Conservation (phyloP, 352 stramenopile genomes). For the Globisporangium recalcitrans region DNA sequence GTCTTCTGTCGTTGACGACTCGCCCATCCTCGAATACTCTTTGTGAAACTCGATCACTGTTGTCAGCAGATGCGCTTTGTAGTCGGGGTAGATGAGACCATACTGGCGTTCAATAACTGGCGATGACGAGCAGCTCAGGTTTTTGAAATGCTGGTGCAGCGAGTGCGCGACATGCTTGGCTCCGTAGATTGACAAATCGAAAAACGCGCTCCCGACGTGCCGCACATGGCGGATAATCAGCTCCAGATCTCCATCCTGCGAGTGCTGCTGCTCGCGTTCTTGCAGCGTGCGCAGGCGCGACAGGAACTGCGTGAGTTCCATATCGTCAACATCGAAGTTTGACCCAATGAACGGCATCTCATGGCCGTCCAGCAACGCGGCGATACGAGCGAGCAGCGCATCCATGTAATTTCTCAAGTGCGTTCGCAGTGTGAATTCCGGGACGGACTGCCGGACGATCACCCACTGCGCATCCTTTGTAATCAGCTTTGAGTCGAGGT, state of each 20-base stretch:
- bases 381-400: constrained; percentile 30
- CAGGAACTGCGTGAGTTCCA: constrained; percentile 48
- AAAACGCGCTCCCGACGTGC: constrained; percentile 45
- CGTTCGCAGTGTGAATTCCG: constrained; percentile 31
- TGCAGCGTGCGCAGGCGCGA: constrained; percentile 32
- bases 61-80: constrained; percentile 26
- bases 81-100: constrained; percentile 25
- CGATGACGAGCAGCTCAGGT: constrained; percentile 16
- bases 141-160: constrained; percentile 30
- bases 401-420: constrained; percentile 44
- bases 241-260: constrained; percentile 25
- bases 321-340: constrained; percentile 47
- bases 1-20: constrained; percentile 17
- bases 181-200: constrained; percentile 44
- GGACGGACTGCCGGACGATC: constrained; percentile 30
- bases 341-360: constrained; percentile 34
- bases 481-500: constrained; percentile 40
- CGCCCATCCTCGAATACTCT: not conserved
- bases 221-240: constrained; percentile 41
- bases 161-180: constrained; percentile 30
- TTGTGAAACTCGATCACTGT: constrained; percentile 25
- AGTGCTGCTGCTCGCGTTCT: constrained; percentile 9
- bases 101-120: constrained; percentile 22
- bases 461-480: constrained; percentile 62
- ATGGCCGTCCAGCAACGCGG: constrained; percentile 20